Evolutionary conservation across 441 rosid genomes (phyloP), one percentile per base, ranked within the genome.

Genomic region (Mallotus japonicus): DNA sequence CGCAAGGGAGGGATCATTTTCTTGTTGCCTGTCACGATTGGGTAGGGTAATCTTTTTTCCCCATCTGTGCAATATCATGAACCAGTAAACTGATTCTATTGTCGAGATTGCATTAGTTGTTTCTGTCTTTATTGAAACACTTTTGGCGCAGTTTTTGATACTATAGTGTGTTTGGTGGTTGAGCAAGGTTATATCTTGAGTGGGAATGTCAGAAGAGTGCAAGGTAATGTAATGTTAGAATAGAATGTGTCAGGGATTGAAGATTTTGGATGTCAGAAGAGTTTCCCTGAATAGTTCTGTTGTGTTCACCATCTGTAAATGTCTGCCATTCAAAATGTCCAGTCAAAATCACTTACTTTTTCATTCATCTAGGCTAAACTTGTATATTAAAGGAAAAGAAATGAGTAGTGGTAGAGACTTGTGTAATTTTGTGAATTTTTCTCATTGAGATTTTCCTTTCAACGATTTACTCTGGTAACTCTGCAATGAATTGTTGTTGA

Each of bases 21-120:
- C 82, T 93, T 53, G 98, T 90, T 73, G 98, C 97, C 72, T 93
- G 98, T 83, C 98, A 93, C 76, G 97, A 93, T 76, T 91, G 97
- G 97, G 98, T 92, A 85, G 50, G 68, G 14, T 70, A 24, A 64
- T 24, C 58, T 37, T 61, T 24, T 67, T 65, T 67, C n/a, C 37
- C 2, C 65, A 7, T 15, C 22, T 7, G 16, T 47, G 11, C 6
- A 51, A 11, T 56, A 4, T 28, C 42, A 42, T 13, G 75, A 12
- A 2, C 66, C 55, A 74, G 11, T 40, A 28, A 40, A 46, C 20
- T 17, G 20, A 28, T 55, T 72, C 14, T 55, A 53, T 11, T 13
- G 69, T 65, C 3, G n/a, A 50, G 4, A 12, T 5, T 34, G 56
- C 37, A 24, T 68, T 63, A 24, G 49, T 42, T 58, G 60, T 24